Conservation (phyloP, 352 stramenopile species). For the Phytopythium sindhum region DNA sequence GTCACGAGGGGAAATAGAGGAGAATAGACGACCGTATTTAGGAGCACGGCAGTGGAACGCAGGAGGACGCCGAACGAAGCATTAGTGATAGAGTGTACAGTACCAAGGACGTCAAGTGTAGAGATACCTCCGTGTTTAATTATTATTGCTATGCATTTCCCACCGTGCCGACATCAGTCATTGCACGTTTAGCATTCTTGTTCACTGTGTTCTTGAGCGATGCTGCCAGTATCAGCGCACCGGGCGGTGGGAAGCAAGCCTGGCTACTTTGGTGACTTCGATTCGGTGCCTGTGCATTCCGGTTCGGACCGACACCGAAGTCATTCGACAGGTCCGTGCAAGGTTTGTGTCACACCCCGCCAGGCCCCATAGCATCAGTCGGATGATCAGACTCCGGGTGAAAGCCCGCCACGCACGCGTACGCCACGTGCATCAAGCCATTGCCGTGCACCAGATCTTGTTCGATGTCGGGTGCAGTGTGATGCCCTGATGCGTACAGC, state of each 20-base stretch:
- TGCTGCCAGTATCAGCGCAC: no score
- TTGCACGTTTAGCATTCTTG: not conserved
- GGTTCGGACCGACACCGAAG: not conserved
- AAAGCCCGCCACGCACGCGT: constrained; percentile 1
- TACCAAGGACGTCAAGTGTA: not conserved
- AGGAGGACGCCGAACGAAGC: not conserved
- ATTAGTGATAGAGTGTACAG: constrained; percentile 1
- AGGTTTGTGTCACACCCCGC: no score
- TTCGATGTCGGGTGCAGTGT: not conserved
- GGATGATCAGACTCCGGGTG: not conserved
- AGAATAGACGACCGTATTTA: not conserved
- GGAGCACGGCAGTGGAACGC: not conserved
- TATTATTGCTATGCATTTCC: not conserved
- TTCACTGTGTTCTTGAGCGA: no score
- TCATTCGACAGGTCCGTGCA: no score
- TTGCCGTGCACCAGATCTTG: not conserved
- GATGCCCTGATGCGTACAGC: not conserved
- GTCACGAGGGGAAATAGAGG: not conserved
- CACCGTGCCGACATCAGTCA: not conserved
- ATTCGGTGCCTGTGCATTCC: not conserved
- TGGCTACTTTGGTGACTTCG: no score
- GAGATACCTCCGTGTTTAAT: not conserved
- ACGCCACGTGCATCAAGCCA: not conserved
- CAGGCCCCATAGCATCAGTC: no score
- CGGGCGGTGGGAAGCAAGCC: no score